Conservation (phyloP, 495 filamentous ascomycete species). For the Stereocaulon alpinum region DNA sequence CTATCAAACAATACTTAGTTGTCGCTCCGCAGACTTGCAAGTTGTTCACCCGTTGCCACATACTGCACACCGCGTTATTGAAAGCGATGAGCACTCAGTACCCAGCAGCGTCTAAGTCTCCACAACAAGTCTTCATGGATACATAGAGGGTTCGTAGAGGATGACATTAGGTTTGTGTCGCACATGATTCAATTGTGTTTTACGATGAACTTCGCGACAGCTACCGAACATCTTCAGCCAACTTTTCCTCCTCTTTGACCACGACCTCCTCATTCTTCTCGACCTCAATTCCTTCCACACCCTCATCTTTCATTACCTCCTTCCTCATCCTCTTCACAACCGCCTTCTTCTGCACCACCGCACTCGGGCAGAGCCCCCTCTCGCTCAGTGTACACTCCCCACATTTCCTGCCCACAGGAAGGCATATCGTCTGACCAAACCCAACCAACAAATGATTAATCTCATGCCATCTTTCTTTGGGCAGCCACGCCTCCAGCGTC, state of each 20-base stretch:
- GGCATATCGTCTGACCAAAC: conserved; percentile 78
- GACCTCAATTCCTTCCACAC: conserved; percentile 46
- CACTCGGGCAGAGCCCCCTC: conserved; percentile 65
- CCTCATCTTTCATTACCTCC: conserved; percentile 36
- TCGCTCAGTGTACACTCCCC: conserved; percentile 72
- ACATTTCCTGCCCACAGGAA: conserved; percentile 69
- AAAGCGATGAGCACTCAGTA: no score
- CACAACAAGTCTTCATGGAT: no score
- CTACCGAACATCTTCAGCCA: neutral
- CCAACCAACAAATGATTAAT: conserved; percentile 91
- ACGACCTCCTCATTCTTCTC: conserved; percentile 39
- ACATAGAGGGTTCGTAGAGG: no score
- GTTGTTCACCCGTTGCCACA: no score
- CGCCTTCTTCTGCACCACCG: conserved; percentile 38
- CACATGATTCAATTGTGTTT: no score
- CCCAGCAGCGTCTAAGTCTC: no score
- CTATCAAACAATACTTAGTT: no score
- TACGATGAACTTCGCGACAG: no score
- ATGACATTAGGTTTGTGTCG: no score
- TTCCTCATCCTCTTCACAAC: conserved; percentile 36
- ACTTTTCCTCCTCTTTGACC: conserved; percentile 46
- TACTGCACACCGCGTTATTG: no score
- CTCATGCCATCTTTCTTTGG: conserved; percentile 81
- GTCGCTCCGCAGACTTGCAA: no score
- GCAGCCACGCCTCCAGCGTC: conserved; percentile 74